phyloP scores from a whole-genome alignment of 2,329 filamentous ascomycete species.

The Aureobasidium vineae region DNA sequence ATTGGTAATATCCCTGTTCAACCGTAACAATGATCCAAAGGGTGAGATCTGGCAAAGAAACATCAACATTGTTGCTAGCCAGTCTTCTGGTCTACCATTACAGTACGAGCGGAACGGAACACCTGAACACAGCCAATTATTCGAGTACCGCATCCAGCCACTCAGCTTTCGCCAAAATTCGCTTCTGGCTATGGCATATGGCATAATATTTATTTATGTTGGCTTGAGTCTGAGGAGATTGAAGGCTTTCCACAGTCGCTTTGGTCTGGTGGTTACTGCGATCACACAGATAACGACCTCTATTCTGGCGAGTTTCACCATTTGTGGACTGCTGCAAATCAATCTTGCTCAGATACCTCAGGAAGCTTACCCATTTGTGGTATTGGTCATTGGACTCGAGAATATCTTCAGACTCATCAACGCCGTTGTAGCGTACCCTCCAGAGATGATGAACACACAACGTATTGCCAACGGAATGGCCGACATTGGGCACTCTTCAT shows the following conservation, averaged over 20 bases:
- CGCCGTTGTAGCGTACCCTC: conserved; percentile 68
- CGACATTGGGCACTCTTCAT: conserved; percentile 66
- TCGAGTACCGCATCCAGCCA: conserved; percentile 75
- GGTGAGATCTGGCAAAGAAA: conserved; percentile 64
- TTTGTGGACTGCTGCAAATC: conserved; percentile 72
- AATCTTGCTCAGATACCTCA: conserved; percentile 72
- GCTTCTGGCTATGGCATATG: conserved; percentile 64
- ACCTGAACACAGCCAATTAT: conserved; percentile 55
- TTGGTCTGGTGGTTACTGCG: conserved; percentile 70
- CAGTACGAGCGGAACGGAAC: conserved; percentile 21
- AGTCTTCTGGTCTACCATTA: conserved; percentile 23
- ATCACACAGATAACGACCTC: conserved; percentile 65
- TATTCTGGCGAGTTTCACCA: conserved; percentile 74
- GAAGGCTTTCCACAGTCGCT: conserved; percentile 70
- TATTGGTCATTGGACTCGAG: conserved; percentile 72
- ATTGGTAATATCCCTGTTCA: conserved; percentile 72
- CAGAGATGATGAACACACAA: conserved; percentile 64
- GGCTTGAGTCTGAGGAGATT: conserved; percentile 65
- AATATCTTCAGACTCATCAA: conserved; percentile 79
- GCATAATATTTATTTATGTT: conserved; percentile 63
- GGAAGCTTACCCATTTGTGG: conserved; percentile 72
- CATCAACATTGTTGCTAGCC: conserved; percentile 37
- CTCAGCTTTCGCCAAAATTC: conserved; percentile 66
- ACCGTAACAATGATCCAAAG: conserved; percentile 63
- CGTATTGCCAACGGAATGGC: conserved; percentile 73